phyloP scores from a whole-genome alignment of 1,284 basidiomycete species.

The Ceratobasidium sp. region DNA sequence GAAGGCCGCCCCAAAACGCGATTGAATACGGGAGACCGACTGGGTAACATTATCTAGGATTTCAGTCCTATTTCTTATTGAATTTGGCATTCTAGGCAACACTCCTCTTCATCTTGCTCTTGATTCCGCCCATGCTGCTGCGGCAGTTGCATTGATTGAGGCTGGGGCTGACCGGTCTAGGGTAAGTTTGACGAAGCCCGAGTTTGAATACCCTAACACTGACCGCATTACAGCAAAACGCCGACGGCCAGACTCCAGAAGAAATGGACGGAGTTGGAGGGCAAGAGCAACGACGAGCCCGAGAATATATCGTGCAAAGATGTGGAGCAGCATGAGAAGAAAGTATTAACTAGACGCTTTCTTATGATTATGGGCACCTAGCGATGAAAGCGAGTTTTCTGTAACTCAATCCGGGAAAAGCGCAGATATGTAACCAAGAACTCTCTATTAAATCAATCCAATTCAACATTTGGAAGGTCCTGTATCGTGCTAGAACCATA shows the following conservation, averaged over 20 bases:
- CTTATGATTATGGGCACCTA: no score
- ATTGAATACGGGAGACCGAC: conserved; percentile 84
- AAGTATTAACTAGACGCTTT: neutral
- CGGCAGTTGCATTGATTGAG: conserved; percentile 87
- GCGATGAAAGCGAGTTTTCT: no score
- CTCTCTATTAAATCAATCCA: no score
- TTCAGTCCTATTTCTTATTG: neutral
- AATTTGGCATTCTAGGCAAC: conserved; percentile 71
- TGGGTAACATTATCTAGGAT: conserved; percentile 59
- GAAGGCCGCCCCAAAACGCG: conserved; percentile 73
- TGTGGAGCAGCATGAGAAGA: conserved; percentile 58
- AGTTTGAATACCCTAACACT: no score
- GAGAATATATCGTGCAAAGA: conserved; percentile 72
- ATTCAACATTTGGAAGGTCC: no score
- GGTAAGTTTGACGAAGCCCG: no score
- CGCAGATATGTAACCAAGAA: no score
- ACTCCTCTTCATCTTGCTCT: conserved; percentile 95
- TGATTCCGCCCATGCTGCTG: conserved; percentile 91
- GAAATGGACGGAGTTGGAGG: no score
- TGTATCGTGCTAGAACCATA: no score
- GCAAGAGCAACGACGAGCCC: conserved; percentile 80
- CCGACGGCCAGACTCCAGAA: no score
- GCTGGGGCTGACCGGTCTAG: conserved; percentile 90
- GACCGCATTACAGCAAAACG: no score
- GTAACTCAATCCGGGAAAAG: no score